Percentiles rank a stretch among this genome's conserved stretches.
Evolutionary conservation across 2,329 filamentous ascomycete genomes (phyloP).

Genomic region (Fusarium graminum): DNA sequence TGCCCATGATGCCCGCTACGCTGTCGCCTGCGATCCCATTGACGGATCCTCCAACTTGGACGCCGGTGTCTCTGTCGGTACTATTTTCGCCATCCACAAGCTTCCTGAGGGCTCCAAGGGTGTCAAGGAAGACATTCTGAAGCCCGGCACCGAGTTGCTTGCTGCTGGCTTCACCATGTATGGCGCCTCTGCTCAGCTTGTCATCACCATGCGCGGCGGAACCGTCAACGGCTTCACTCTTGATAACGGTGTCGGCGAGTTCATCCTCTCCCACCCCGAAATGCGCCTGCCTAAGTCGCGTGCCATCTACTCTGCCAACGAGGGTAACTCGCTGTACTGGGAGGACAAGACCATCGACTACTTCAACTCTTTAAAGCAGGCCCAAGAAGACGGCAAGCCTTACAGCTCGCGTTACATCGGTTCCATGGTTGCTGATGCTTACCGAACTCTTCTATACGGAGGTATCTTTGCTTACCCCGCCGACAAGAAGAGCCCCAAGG

Average conservation of each 20-base stretch:
- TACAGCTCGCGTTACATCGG: constrained; percentile 97
- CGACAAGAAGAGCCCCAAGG: constrained; percentile 98
- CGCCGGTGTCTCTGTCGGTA: constrained; percentile 96
- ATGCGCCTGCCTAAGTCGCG: constrained; percentile 87
- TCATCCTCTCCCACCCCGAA: constrained; percentile 96
- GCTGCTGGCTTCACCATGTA: constrained; percentile 99
- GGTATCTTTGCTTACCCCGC: constrained; percentile 98
- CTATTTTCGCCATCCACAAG: constrained; percentile 96
- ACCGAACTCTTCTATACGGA: constrained; percentile 93
- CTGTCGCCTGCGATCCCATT: constrained; percentile 96
- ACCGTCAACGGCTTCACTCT: constrained; percentile 97
- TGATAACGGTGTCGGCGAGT: constrained; percentile 96
- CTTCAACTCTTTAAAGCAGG: constrained; percentile 89
- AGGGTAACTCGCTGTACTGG: constrained; percentile 99
- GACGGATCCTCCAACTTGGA: constrained; percentile 98
- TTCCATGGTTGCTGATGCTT: constrained; percentile 98
- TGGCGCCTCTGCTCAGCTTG: constrained; percentile 93
- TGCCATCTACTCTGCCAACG: constrained; percentile 97
- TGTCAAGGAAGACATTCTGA: constrained; percentile 86
- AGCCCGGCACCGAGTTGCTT: constrained; percentile 89
- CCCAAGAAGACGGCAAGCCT: constrained; percentile 81
- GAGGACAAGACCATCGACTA: constrained; percentile 87
- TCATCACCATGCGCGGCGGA: constrained; percentile 95
- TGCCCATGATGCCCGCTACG: constrained; percentile 83
- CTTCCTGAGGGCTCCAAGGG: constrained; percentile 81